A percentile compares a stretch with the other conserved stretches of the same genome.
Conservation (phyloP, 2,329 filamentous ascomycete species). For the Sporothrix mexicana region DNA sequence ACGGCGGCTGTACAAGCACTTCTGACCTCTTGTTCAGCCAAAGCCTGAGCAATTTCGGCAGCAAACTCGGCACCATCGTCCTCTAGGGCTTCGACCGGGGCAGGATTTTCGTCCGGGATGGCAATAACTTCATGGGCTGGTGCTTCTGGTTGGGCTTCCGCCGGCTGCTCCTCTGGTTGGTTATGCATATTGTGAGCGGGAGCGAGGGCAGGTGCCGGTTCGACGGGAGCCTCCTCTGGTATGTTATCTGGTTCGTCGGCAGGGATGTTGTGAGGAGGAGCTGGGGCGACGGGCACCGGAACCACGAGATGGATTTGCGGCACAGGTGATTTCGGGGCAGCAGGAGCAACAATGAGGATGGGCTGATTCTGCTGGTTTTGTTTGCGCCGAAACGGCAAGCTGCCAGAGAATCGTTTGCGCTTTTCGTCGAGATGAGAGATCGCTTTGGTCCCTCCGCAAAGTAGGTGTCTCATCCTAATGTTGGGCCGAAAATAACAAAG, state of each 20-base stretch:
- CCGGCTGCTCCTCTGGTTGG: not conserved
- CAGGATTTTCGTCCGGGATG: not conserved
- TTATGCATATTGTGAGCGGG: not conserved
- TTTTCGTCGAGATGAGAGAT: slow-evolving; percentile 25
- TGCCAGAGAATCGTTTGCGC: slow-evolving; percentile 20
- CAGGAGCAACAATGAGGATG: not conserved
- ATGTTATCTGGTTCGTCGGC: not conserved
- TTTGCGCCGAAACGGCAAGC: slow-evolving; percentile 21
- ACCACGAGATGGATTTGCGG: not conserved
- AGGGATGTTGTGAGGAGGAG: not conserved
- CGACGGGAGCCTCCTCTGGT: not conserved
- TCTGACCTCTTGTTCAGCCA: slow-evolving; percentile 23
- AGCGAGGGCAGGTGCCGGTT: not conserved
- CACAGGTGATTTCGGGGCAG: not conserved
- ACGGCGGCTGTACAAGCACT: slow-evolving; percentile 44
- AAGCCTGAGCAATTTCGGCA: not conserved
- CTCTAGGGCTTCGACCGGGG: too few relatives aligned
- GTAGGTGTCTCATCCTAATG: slow-evolving; percentile 28
- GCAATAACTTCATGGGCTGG: not conserved
- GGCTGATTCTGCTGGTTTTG: not conserved
- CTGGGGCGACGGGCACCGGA: not conserved
- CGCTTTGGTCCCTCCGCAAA: slow-evolving; percentile 26
- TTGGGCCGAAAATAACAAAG: not conserved
- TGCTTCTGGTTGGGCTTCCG: not conserved
- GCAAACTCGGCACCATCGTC: not conserved